Evolutionary conservation across 169 alveolate genomes (phyloP).

Genomic region (Cryptosporidium tyzzeri): DNA sequence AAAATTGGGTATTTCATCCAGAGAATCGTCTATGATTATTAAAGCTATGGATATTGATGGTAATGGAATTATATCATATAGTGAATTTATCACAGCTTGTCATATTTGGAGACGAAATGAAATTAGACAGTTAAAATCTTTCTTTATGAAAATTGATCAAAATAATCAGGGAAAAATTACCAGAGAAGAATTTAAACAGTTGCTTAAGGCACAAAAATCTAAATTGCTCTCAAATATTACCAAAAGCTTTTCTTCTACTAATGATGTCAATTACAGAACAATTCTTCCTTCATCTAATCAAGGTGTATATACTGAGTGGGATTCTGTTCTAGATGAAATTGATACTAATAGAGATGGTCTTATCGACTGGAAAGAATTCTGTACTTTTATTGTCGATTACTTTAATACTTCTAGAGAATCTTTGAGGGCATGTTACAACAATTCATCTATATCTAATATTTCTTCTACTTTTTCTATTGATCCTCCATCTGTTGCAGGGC

Average conservation of each 20-base stretch:
- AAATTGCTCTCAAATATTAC: constrained; percentile 55
- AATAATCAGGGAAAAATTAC: constrained; percentile 25
- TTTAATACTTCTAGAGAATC: constrained; percentile 39
- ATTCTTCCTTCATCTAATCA: constrained; percentile 68
- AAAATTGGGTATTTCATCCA: constrained; percentile 13
- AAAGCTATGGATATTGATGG: constrained; percentile 71
- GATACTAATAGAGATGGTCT: constrained; percentile 49
- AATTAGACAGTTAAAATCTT: constrained; percentile 51
- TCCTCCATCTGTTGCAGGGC: not conserved
- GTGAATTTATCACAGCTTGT: constrained; percentile 67
- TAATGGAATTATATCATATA: constrained; percentile 56
- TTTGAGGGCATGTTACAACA: not conserved
- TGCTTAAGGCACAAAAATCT: constrained; percentile 61
- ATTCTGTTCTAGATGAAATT: constrained; percentile 44
- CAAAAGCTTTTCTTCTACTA: constrained; percentile 23
- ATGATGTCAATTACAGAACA: constrained; percentile 30
- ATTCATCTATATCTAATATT: not conserved
- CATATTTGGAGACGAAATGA: constrained; percentile 63
- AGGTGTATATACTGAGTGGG: constrained; percentile 69
- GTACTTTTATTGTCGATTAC: constrained; percentile 37
- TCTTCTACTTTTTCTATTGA: not conserved
- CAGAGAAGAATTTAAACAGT: constrained; percentile 47
- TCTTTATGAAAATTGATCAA: constrained; percentile 50
- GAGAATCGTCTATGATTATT: constrained; percentile 38
- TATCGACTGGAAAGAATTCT: constrained; percentile 64